Base-by-base conservation (phyloP, 2,329 filamentous ascomycete species). In the Beauveria australis region DNA sequence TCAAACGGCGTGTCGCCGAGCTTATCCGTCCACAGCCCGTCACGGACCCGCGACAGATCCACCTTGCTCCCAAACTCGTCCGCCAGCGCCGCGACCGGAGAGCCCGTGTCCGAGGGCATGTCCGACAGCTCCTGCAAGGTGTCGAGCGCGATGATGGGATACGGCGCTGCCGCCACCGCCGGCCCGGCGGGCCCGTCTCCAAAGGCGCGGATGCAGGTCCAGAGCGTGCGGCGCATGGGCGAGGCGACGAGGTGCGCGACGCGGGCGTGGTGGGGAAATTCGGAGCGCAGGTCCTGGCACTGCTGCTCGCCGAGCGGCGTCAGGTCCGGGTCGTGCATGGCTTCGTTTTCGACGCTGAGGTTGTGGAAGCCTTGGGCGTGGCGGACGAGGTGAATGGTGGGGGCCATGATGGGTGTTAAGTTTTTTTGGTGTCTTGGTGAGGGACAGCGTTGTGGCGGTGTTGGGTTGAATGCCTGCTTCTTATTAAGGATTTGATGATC, bases 311-410 rank as follows among this genome's bases (percentile, higher is more conserved):
- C 92, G n/a, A 87, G 79, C 0, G 83, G 78, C 1, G 92, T 96
- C 59, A 96, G 82, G 62, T 84, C 77, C 1, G 92, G 92, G 70
- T 97, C 92, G n/a, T 72, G 86, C 46, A 96, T 77, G 63, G 76
- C 69, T 70, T 92, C 88, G 74, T 92, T 91, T 64, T 81, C 87
- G 28, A 77, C 68, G 64, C 69, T 79, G 69, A 94, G 82, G 73
- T 96, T 96, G 81, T 96, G 92, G 70, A 83, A 85, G 74, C 91
- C 92, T 75, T 91, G 79, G 14, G 87, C 88, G 72, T 91, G 88
- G 73, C 89, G 87, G 67, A 91, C 82, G 65, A 88, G 78, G 72
- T 89, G 84, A 65, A 89, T 76, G 48, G 78, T 83, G 28, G 79
- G 78, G 2, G 78, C 71, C 80, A 83, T 83, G 57, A 46, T 70